Evolutionary conservation across 352 stramenopile species (phyloP), one percentile per base, ranked within the genome.

Genomic region (Phytophthora podocarpi): DNA sequence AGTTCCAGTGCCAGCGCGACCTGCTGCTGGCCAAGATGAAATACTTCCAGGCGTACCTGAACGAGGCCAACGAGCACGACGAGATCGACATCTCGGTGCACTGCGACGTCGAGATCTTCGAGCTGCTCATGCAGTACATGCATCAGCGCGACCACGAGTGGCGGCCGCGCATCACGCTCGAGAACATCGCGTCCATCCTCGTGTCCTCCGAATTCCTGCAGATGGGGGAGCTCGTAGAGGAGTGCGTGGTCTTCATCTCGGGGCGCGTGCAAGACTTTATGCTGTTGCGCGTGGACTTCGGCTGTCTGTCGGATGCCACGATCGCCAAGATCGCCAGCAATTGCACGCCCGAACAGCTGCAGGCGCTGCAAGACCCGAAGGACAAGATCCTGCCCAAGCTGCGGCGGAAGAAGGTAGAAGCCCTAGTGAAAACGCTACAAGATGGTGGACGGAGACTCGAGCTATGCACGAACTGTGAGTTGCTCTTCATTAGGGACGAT

Each of bases 81-180:
- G 90, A 97, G 67, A 94, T 97, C 60, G 89, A 97, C 70, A 97
- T 98, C 51, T 95, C 84, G 8, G 90, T 98, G 56, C 89, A 97
- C 59, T 98, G 90, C 60, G 91, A 98, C 69, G 83, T 97, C 16
- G 76, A 96, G 59, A 91, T 97, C 53, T 97, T 98, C 53, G 90
- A 96, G 70, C 93, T 91, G 73, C 76, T 98, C 20, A 83, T 97
- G 34, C 65, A 90, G 41, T 96, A 96, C 66, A 96, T 97, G 64
- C 82, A 96, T 23, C 57, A 80, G 32, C 67, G 51, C 28, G 69
- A 86, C 11, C 36, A 49, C 6, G 74, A 87, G 43, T 87, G 70
- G 71, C 63, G 68, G n/a, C 37, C 64, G 31, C 64, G 61, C 27
- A 75, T 95, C 21, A 63, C 76, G 23, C 65, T 97, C 6, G 85